Evolutionary conservation across 345 rosid genomes (phyloP).

Genomic region (Cardamine occulta): DNA sequence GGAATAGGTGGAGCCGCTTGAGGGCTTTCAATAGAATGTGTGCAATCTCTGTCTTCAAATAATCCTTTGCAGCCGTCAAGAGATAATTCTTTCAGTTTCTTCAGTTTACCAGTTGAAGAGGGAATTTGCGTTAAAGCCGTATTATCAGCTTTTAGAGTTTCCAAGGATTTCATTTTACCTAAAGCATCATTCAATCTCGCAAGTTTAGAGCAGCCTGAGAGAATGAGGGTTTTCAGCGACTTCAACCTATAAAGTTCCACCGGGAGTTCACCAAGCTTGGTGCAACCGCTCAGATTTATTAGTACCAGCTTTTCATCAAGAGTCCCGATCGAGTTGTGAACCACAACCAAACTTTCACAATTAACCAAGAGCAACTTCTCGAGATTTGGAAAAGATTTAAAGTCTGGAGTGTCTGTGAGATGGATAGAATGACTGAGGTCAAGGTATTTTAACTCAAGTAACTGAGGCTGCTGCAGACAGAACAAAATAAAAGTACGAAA

Average conservation of each 20-base stretch:
- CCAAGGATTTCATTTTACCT: constrained; percentile 17
- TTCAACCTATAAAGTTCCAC: neutral
- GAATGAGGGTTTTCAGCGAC: constrained; percentile 32
- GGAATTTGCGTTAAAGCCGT: neutral
- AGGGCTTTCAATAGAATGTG: neutral
- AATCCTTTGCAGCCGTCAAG: constrained; percentile 18
- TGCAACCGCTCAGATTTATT: constrained; percentile 9
- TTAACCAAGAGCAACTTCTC: constrained; percentile 27
- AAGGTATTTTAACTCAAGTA: constrained; percentile 4
- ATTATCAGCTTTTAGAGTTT: constrained; percentile 6
- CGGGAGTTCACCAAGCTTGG: constrained; percentile 10
- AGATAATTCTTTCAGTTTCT: constrained; percentile 1
- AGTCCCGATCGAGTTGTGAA: constrained; percentile 28
- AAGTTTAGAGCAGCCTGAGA: constrained; percentile 28
- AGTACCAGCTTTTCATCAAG: neutral
- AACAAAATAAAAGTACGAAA: neutral
- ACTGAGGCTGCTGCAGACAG: neutral
- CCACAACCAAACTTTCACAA: neutral
- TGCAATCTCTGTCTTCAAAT: neutral
- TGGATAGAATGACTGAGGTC: constrained; percentile 29
- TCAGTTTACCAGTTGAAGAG: constrained; percentile 9
- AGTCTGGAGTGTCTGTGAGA: constrained; percentile 25
- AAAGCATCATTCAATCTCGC: constrained; percentile 22
- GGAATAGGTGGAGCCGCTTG: neutral
- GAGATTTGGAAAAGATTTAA: constrained; percentile 21